These are phyloP conservation scores for Mycena olivaceomarginata DNA, from an alignment of 768 basidiomycete species.

Conservation along the genomic window DNA sequence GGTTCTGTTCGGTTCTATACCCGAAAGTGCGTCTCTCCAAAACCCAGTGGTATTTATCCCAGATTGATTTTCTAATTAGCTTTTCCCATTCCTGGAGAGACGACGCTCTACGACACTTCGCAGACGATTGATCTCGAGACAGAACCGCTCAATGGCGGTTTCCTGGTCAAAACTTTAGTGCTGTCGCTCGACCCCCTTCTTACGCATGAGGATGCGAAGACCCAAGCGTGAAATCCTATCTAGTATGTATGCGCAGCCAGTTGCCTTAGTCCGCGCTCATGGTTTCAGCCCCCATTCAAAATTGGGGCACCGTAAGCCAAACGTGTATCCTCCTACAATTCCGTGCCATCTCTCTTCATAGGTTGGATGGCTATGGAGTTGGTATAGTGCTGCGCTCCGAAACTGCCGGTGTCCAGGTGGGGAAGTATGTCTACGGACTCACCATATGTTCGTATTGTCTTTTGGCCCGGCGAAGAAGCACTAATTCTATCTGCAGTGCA, in stretches of 20 bases:
- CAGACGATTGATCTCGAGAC: constrained; percentile 65
- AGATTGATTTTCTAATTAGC: too few species aligned
- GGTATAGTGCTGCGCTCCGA: constrained; percentile 42
- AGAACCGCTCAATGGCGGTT: constrained; percentile 58
- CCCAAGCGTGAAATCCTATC: too few species aligned
- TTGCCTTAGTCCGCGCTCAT: neutral
- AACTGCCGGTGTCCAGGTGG: constrained; percentile 43
- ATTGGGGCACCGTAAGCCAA: neutral
- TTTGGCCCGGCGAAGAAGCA: neutral
- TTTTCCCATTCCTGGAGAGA: constrained; percentile 58
- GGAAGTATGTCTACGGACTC: constrained; percentile 55
- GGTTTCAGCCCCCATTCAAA: neutral
- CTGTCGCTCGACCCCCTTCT: constrained; percentile 67
- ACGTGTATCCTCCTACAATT: constrained; percentile 44
- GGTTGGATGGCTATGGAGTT: constrained; percentile 44
- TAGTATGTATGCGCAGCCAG: neutral
- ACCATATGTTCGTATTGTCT: neutral
- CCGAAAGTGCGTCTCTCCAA: too few species aligned
- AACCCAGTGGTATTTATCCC: too few species aligned
- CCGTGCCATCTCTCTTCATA: constrained; percentile 21
- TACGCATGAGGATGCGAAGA: neutral
- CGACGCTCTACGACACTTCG: constrained; percentile 59
- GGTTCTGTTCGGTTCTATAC: too few species aligned
- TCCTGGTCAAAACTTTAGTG: constrained; percentile 65
- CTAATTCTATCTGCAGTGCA: neutral